Conservation (phyloP, 495 filamentous ascomycete species). For the Parathielavia appendiculata region DNA sequence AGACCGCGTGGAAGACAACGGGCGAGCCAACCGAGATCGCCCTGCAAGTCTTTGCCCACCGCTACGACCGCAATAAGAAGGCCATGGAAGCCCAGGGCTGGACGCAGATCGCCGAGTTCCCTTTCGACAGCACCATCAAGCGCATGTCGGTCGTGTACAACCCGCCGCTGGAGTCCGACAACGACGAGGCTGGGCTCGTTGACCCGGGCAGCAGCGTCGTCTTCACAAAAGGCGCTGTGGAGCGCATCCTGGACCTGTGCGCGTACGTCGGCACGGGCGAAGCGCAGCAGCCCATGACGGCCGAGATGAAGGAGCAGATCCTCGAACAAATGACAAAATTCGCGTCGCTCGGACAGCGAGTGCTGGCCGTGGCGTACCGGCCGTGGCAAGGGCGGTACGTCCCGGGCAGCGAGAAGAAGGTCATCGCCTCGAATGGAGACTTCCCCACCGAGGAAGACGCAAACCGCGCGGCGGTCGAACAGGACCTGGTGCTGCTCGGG, state of each 20-base stretch:
- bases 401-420: not conserved
- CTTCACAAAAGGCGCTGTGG: constrained; percentile 78
- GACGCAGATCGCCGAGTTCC: constrained; percentile 66
- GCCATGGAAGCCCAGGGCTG: constrained; percentile 51
- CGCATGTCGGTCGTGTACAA: constrained; percentile 76
- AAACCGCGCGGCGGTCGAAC: constrained; percentile 48
- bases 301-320: constrained; percentile 55
- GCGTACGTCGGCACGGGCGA: constrained; percentile 51
- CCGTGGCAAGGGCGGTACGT: constrained; percentile 26
- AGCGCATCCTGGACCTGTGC: constrained; percentile 70
- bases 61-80: constrained; percentile 59
- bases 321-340: constrained; percentile 60
- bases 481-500: constrained; percentile 57
- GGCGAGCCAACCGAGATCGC: constrained; percentile 85
- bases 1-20: constrained; percentile 62
- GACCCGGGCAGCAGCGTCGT: constrained; percentile 44
- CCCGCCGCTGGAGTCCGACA: constrained; percentile 21
- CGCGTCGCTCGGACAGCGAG: constrained; percentile 72
- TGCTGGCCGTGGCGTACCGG: constrained; percentile 67
- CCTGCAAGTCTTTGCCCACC: constrained; percentile 69
- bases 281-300: constrained; percentile 49
- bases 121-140: constrained; percentile 78
- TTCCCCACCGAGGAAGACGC: constrained; percentile 22
- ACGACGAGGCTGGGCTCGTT: constrained; percentile 25
- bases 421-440: constrained; percentile 6